phyloP scores from a whole-genome alignment of 83 land plant genomes.

The Diphasiastrum complanatum region DNA sequence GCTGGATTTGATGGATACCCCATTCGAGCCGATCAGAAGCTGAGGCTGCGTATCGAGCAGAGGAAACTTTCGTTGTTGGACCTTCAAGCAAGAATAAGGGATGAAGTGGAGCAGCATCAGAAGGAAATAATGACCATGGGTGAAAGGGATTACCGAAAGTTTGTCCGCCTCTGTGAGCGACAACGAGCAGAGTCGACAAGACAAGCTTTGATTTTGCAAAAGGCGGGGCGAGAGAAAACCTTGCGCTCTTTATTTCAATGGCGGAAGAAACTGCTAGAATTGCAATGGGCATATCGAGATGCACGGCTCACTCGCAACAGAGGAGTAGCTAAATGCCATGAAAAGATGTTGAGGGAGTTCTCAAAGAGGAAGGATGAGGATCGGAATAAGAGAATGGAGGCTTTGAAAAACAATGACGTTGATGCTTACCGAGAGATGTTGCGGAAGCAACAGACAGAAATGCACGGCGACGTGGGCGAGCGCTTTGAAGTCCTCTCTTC shows the following conservation, averaged over 20 bases:
- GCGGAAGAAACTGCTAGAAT: slow-evolving; percentile 94
- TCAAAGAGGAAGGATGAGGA: slow-evolving; percentile 96
- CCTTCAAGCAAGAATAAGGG: slow-evolving; percentile 71
- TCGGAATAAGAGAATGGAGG: slow-evolving; percentile 93
- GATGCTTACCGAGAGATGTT: slow-evolving; percentile 94
- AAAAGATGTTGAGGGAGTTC: slow-evolving; percentile 85
- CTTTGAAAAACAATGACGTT: slow-evolving; percentile 97
- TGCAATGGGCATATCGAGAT: slow-evolving; percentile 96
- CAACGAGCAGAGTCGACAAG: slow-evolving; percentile 72
- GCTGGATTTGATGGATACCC: slow-evolving; percentile 67
- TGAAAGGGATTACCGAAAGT: slow-evolving; percentile 85
- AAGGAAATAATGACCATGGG: slow-evolving; percentile 98
- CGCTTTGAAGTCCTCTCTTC: slow-evolving; percentile 88
- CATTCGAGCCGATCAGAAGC: slow-evolving; percentile 68
- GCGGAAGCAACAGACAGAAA: slow-evolving; percentile 81
- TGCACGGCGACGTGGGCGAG: slow-evolving; percentile 92
- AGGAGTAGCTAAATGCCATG: slow-evolving; percentile 97
- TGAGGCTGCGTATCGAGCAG: slow-evolving; percentile 85
- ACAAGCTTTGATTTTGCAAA: slow-evolving; percentile 75
- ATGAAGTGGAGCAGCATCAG: slow-evolving; percentile 88
- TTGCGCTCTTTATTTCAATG: slow-evolving; percentile 79
- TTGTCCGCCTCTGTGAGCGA: slow-evolving; percentile 90
- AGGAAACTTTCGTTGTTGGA: slow-evolving; percentile 71
- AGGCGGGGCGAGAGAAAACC: slow-evolving; percentile 69
- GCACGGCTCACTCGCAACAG: slow-evolving; percentile 86